Evolutionary conservation across 108 stramenopile genomes (phyloP), one percentile per base, ranked within the genome.

Genomic region (Discostella pseudostelligera): DNA sequence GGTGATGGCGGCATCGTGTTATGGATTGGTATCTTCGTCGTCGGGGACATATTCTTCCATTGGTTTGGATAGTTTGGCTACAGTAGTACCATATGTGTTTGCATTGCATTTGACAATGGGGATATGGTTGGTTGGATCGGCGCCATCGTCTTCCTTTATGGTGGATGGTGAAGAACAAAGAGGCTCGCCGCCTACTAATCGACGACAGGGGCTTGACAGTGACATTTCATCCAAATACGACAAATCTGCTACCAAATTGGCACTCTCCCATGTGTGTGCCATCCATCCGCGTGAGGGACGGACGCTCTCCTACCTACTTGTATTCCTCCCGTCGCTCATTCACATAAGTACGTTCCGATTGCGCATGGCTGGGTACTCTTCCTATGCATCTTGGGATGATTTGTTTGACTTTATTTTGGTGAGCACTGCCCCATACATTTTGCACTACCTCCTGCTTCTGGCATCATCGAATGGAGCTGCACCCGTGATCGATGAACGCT

Each of bases 361-460:
- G 19, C 69, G 90, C 13, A 83, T 87, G n/a, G 44, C 76, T 17
- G 32, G 32, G 32, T 32, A 32, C 32, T 85, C 75, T 47, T 70
- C 65, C 46, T 75, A 83, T 49, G 85, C 84, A n/a, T 83, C 82
- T 10, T 77, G 59, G 70, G 87, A 87, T 67, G 86, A 84, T 22
- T 49, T 75, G 25, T 84, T 66, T 45, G 87, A 92, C 61, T 62
- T 87, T 25, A 37, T 81, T 26, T 69, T 92, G 8, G 69, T 81
- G 9, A 69, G 72, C 76, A 69, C 86, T 0, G 51, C 82, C 46
- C 87, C 90, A 10, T 92, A 92, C 65, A 39, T 87, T 55, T 59
- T 87, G 13, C 87, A 86, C 50, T 87, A 83, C 59, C 47, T 67
- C 0, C 47, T 90, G 17, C n/a, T 40, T 4, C 11, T 42, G 13